A percentile compares a stretch with the other conserved stretches of the same genome.
These are phyloP conservation scores for Macrotyloma uniflorum DNA, from an alignment of 306 rosid species.

Conservation along the genomic window DNA sequence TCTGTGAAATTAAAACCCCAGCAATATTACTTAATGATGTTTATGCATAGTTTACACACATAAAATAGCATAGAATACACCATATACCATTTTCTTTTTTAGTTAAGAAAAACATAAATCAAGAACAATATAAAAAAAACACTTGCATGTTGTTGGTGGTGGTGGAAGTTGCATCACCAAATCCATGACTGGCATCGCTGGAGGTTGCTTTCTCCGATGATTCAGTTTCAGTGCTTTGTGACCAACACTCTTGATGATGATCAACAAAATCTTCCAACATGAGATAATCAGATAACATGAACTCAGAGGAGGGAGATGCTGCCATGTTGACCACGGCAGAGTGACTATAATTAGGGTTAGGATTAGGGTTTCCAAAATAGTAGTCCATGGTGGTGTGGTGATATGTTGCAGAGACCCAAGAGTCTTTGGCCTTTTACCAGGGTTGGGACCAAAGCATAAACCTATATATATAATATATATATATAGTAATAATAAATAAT, in stretches of 20 bases:
- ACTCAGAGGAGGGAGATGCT: constrained; percentile 39
- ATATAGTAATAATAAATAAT: not conserved
- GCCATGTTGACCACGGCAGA: constrained; percentile 8
- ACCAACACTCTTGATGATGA: constrained; percentile 35
- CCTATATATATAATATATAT: not conserved
- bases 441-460: not conserved
- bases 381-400: constrained; percentile 43
- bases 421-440: not conserved
- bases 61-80: not conserved
- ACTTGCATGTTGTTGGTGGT: constrained; percentile 42
- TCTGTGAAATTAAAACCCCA: constrained; percentile 31
- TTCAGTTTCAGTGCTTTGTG: constrained; percentile 47
- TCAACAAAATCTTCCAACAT: constrained; percentile 22
- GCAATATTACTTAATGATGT: not conserved
- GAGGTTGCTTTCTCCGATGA: constrained; percentile 50
- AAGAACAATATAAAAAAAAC: constrained; percentile 12
- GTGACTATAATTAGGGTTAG: constrained; percentile 32
- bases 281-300: constrained; percentile 54
- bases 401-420: not conserved
- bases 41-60: not conserved
- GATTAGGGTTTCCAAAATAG: constrained; percentile 50
- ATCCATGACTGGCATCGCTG: constrained; percentile 37
- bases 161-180: constrained; percentile 42
- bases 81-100: not conserved
- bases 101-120: not conserved